Conservation (phyloP, 176 grass and related monocot species). For the Carex parvula region DNA sequence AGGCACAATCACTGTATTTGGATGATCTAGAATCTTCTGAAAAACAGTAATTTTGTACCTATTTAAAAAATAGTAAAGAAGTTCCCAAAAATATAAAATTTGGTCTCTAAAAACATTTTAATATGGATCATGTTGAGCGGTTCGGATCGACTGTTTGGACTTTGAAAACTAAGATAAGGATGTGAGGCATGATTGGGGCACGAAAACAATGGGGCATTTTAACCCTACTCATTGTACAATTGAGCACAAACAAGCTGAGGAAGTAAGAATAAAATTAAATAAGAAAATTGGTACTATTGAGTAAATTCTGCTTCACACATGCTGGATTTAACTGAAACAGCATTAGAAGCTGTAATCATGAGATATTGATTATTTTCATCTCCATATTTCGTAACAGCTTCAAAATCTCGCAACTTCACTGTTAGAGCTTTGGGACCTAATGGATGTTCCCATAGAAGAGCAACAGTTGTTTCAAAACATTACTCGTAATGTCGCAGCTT, state of each 20-base stretch:
- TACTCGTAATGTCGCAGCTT: slow-evolving; percentile 67
- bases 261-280: neutral
- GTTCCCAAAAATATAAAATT: no score
- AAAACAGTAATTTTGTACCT: no score
- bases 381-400: slow-evolving; percentile 38
- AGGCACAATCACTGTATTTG: no score
- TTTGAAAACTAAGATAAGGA: no score
- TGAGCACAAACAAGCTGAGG: neutral
- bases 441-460: slow-evolving; percentile 88
- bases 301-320: neutral
- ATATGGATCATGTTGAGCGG: no score
- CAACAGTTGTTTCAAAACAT: slow-evolving; percentile 82
- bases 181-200: no score
- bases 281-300: neutral
- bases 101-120: no score
- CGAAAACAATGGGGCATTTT: no score
- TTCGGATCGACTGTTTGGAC: no score
- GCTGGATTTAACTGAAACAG: neutral
- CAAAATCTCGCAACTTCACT: slow-evolving; percentile 76
- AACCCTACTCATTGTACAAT: neutral
- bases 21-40: no score
- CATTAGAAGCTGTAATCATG: neutral
- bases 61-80: no score
- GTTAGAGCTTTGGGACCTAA: slow-evolving; percentile 86
- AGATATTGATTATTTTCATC: neutral